These are phyloP conservation scores for Fusarium graminum DNA, from an alignment of 2,329 filamentous ascomycete species.

Conservation along the genomic window DNA sequence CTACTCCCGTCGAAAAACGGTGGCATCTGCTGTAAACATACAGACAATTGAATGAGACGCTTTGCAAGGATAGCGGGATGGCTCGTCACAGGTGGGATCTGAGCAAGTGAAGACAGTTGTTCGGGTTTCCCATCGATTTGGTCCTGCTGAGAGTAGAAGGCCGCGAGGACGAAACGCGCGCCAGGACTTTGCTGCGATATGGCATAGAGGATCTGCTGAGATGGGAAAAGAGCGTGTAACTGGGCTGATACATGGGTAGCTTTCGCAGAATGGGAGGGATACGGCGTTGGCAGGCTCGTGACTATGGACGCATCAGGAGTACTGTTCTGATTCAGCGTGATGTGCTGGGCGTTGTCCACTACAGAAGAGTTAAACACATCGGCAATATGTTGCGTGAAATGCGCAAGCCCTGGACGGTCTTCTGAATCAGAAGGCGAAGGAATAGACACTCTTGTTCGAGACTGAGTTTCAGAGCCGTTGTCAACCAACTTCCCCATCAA, in stretches of 20 bases:
- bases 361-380: constrained; percentile 42
- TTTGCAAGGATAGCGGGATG: constrained; percentile 64
- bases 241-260: constrained; percentile 32
- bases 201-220: constrained; percentile 40
- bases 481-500: constrained; percentile 62
- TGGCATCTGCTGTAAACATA: constrained; percentile 62
- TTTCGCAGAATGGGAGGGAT: constrained; percentile 23
- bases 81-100: constrained; percentile 55
- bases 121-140: constrained; percentile 53
- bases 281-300: constrained; percentile 4
- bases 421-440: constrained; percentile 40
- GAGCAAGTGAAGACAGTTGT: constrained; percentile 46
- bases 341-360: constrained; percentile 40
- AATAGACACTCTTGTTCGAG: constrained; percentile 13
- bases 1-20: constrained; percentile 48
- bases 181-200: constrained; percentile 45
- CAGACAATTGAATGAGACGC: constrained; percentile 60
- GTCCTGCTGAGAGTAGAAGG: constrained; percentile 48
- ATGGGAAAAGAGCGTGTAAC: constrained; percentile 43
- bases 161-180: constrained; percentile 46
- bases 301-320: constrained; percentile 5
- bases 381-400: constrained; percentile 46
- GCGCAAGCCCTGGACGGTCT: not conserved
- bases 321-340: constrained; percentile 25
- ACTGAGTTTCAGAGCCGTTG: constrained; percentile 31